Conservation (phyloP, 495 filamentous ascomycete species). For the Podospora anserina region DNA sequence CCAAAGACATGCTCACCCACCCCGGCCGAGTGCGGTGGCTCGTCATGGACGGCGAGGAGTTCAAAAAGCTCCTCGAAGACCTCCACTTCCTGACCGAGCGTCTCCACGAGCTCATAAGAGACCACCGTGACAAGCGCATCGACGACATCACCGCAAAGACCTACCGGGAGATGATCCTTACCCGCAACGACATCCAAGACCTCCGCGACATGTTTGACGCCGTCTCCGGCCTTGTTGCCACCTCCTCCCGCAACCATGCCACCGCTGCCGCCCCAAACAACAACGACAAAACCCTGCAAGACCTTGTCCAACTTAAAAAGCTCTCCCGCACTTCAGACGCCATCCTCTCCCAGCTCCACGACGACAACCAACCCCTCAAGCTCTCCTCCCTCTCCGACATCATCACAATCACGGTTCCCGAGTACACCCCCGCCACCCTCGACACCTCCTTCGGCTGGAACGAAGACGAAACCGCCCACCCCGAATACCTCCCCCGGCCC, state of each 20-base stretch:
- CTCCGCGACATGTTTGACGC: conserved; percentile 32
- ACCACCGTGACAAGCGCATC: conserved; percentile 26
- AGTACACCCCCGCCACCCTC: conserved; percentile 15
- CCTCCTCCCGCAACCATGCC: conserved; percentile 15
- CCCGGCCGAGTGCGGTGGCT: conserved; percentile 33
- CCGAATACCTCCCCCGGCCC: conserved; percentile 21
- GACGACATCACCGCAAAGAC: conserved; percentile 36
- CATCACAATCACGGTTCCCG: conserved; percentile 17
- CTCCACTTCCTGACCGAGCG: conserved; percentile 34
- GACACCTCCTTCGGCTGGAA: conserved; percentile 17
- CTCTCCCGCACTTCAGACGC: conserved; percentile 27
- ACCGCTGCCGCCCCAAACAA: background rate
- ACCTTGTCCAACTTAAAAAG: conserved; percentile 32
- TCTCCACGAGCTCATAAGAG: conserved; percentile 33
- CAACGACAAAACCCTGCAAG: conserved; percentile 29
- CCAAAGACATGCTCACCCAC: conserved; percentile 34
- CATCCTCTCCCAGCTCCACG: conserved; percentile 25
- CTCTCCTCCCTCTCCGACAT: conserved; percentile 6
- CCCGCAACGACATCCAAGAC: conserved; percentile 30
- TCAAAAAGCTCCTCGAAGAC: conserved; percentile 27
- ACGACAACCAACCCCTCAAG: conserved; percentile 1
- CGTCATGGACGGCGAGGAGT: conserved; percentile 30
- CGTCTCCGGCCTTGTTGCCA: conserved; percentile 21
- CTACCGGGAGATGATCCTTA: conserved; percentile 35
- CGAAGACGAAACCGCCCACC: conserved; percentile 15